These are phyloP conservation scores for Leavenworthia alabamica DNA, from an alignment of 345 rosid genomes.

Conservation along the genomic window DNA sequence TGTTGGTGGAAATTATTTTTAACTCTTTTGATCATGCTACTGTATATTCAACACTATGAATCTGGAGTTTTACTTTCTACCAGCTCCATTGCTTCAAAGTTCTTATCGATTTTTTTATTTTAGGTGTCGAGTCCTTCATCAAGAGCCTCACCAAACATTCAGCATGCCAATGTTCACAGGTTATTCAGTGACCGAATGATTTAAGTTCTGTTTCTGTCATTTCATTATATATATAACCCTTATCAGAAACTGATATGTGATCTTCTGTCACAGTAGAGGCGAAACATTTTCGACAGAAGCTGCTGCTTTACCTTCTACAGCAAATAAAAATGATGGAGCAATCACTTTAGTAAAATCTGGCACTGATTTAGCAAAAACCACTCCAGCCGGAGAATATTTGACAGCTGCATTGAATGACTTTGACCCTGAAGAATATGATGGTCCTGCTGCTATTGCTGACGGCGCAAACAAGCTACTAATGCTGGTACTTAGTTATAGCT, in stretches of 20 bases:
- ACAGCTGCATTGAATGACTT: constrained; percentile 90
- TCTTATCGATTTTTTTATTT: constrained; percentile 15
- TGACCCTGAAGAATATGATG: constrained; percentile 91
- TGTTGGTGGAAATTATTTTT: not conserved
- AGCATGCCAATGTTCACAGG: constrained; percentile 48
- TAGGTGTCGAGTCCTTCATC: constrained; percentile 64
- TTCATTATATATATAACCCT: not conserved
- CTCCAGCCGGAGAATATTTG: constrained; percentile 96
- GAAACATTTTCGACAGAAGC: constrained; percentile 45
- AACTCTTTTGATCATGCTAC: no score
- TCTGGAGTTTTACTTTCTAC: not conserved
- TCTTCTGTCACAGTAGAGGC: constrained; percentile 25
- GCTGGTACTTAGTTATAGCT: constrained; percentile 54
- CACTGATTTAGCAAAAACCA: constrained; percentile 61
- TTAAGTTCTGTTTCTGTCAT: constrained; percentile 3
- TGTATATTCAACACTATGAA: constrained; percentile 2
- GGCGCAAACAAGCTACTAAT: constrained; percentile 98
- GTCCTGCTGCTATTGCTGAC: constrained; percentile 93
- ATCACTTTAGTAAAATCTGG: constrained; percentile 66
- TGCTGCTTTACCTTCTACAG: constrained; percentile 35
- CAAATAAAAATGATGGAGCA: constrained; percentile 51
- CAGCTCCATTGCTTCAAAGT: not conserved
- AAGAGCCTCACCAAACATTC: constrained; percentile 45
- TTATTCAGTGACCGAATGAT: constrained; percentile 24
- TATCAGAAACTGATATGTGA: constrained; percentile 13